A percentile compares a stretch with the other conserved stretches of the same genome.
Evolutionary conservation across 305 asterid species (phyloP).

Genomic region (Plantago lanceolata): DNA sequence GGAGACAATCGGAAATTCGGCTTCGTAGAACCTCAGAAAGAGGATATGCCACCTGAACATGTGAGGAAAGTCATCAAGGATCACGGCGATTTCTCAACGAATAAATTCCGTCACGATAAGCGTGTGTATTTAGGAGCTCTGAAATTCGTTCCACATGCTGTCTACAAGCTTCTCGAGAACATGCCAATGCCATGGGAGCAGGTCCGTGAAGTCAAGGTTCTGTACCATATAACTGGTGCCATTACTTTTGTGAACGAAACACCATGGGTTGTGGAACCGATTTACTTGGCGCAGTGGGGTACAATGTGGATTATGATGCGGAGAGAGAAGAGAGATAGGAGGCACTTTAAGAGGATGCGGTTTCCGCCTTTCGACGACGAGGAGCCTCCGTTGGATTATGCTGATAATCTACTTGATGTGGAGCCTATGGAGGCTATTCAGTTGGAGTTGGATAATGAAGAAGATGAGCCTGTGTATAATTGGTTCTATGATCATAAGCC

Average conservation of each 20-base stretch:
- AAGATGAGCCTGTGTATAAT: conserved; percentile 89
- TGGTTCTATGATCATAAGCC: conserved; percentile 99
- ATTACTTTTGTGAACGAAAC: conserved; percentile 94
- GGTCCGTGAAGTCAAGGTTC: conserved; percentile 97
- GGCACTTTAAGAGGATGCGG: conserved; percentile 98
- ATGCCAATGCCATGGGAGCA: conserved; percentile 99
- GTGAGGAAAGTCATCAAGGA: conserved; percentile 94
- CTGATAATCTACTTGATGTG: conserved; percentile 93
- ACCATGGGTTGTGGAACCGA: conserved; percentile 99
- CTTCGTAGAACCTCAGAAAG: conserved; percentile 95
- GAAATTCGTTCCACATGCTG: conserved; percentile 97
- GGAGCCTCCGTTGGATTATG: conserved; percentile 97
- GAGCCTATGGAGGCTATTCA: conserved; percentile 99
- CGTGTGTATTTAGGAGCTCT: conserved; percentile 97
- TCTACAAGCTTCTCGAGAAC: conserved; percentile 92
- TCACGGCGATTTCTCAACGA: conserved; percentile 98
- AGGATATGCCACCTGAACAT: conserved; percentile 97
- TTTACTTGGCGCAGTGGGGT: conserved; percentile 99
- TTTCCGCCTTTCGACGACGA: conserved; percentile 99
- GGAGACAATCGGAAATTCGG: conserved; percentile 89
- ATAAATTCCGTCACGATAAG: conserved; percentile 92
- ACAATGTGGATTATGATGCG: conserved; percentile 99
- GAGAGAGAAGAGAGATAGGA: conserved; percentile 95
- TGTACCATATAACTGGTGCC: conserved; percentile 99
- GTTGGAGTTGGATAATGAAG: conserved; percentile 96